Base-by-base conservation (phyloP, 257 asterid genomes). In the Penstemon barbatus region DNA sequence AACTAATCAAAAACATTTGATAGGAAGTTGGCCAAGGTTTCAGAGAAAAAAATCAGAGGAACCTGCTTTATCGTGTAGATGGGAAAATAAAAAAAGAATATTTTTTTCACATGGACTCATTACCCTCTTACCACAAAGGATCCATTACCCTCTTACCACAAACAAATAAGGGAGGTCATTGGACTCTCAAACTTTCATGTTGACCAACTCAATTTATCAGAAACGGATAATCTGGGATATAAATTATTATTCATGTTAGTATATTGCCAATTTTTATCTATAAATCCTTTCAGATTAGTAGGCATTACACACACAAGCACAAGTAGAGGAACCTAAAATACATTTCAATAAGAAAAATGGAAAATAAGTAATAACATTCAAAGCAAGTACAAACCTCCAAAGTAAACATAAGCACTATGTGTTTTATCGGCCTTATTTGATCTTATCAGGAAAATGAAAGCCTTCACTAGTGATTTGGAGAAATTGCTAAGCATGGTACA, bases 341-440 rank as follows among this genome's bases (percentile, higher is more conserved):
- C 6, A 52, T 7, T 66, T 72, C 41, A 5, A 11, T 56, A 57
- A 57, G 12, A 11, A 39, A 73, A 63, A 46, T 4, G 10, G 12
- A 49, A 60, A 65, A 36, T 37, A 53, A 66, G 63, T 13, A 44
- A 41, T 11, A 39, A 58, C 10, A 54, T 8, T 44, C 69, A 61
- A 9, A 39, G 40, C 62, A 46, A 76, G 56, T 36, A 57, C 78
- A 66, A 64, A 90, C 99, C 96, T 83, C 88, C 89, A 56, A 71
- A 70, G 67, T 79, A 75, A 77, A 78, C 77, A 68, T 77, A 79
- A 74, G 84, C 77, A 64, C 74, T 78, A 49, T 73, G 76, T 46
- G 80, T 54, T 69, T 78, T 75, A 77, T 76, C 85, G 70, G 77
- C 77, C 68, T n/a, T 54, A 60, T 68, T 77, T 67, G 83, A 69